Conservation (phyloP, 1,284 basidiomycete species). For the Lignosus rhinocerotis region DNA sequence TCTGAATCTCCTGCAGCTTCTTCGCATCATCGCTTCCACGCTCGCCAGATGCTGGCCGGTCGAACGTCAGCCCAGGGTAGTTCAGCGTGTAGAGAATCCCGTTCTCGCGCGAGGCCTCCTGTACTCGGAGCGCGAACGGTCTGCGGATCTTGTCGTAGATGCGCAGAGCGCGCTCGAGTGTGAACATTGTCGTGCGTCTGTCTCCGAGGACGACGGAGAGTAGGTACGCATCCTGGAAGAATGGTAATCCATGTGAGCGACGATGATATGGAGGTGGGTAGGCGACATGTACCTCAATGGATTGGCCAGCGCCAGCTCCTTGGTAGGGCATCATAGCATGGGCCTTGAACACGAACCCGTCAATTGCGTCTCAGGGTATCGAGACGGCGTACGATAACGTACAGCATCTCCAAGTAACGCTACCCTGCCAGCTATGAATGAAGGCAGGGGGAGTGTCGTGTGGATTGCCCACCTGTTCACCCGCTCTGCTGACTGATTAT, state of each 20-base stretch:
- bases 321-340: conserved; percentile 59
- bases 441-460: conserved; percentile 40
- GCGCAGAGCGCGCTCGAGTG: conserved; percentile 37
- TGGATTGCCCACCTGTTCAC: conserved; percentile 51
- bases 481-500: conserved; percentile 26
- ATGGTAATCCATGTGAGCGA: neutral
- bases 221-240: conserved; percentile 39
- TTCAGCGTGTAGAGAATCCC: conserved; percentile 37
- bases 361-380: neutral
- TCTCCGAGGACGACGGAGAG: conserved; percentile 48
- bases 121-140: conserved; percentile 39
- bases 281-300: conserved; percentile 46
- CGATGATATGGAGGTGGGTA: neutral
- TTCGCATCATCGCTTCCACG: conserved; percentile 9
- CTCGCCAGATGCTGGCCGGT: conserved; percentile 2
- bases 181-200: conserved; percentile 35
- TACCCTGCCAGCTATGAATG: conserved; percentile 41
- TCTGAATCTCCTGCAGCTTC: conserved; percentile 31
- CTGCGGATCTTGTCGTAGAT: conserved; percentile 46
- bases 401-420: conserved; percentile 54
- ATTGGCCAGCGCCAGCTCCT: conserved; percentile 56
- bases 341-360: conserved; percentile 33
- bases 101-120: conserved; percentile 31
- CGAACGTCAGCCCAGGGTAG: conserved; percentile 30
- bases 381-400: conserved; percentile 6